Evolutionary conservation across 768 basidiomycete genomes (phyloP), one percentile per base, ranked within the genome.

Genomic region (Phanerochaete sordida): DNA sequence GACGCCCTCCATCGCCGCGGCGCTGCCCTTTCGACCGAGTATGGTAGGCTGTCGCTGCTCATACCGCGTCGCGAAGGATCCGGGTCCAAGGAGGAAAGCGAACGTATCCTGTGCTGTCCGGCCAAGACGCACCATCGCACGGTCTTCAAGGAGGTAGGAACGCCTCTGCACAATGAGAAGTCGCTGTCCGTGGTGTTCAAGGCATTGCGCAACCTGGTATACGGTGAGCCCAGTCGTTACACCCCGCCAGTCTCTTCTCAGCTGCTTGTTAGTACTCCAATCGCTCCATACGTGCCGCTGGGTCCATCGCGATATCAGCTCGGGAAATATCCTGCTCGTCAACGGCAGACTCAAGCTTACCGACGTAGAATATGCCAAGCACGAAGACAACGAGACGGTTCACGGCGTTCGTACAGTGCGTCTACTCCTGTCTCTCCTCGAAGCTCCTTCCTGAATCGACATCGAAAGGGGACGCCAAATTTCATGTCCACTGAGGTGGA

Each of bases 281-380:
- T 8, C 49, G 15, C 48, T 64, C 21, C 60, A 62, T 31, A 33
- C 26, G 13, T 37, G n/a, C 4, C 51, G 60, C 30, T 66, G 65
- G 65, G 57, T 66, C 11, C 65, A 66, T 48, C 57, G 63, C 16
- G 63, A 66, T 30, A 44, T 66, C 28, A 66, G 63, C 35, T 21
- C 56, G 15, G 63, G 63, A 3, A 66, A 66, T 28, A 49, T 66
- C 27, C 47, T 66, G 9, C 19, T 57, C 5, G 48, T 52, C 27
- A 31, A 56, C 6, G 58, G 33, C 9, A 15, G 30, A 13, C 51
- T 19, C 1, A 62, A 59, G 30, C 12, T 64, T 11, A 21, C 53
- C 19, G 65, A 66, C 45, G 21, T 64, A 39, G 65, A 64, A 37
- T 60, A 62, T 58, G 63, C 64, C 28, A 60, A 58, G 48, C 28